Base-by-base conservation (phyloP, 768 basidiomycete genomes). In the Auricularia cornea region DNA sequence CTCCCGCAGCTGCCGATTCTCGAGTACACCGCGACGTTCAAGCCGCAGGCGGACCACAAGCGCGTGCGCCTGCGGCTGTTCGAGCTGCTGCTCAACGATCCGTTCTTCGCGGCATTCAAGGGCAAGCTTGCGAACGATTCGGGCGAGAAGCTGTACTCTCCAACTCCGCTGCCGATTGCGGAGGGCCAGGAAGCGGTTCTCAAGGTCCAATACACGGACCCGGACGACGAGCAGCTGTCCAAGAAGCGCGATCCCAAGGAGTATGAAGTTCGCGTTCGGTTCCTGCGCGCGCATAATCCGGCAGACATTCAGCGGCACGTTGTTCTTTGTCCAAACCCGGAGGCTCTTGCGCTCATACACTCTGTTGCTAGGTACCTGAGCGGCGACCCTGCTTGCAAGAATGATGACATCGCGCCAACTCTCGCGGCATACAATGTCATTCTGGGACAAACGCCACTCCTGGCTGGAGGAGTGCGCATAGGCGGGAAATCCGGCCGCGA, bases 341-440 rank as follows among this genome's bases (percentile, higher is more conserved):
- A 26, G 10, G 31, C 30, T 12, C 62, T 6, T 23, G 5, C 23
- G 28, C 23, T 48, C 20, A 23, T 20, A 6, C 20, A 14, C 20
- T 48, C 12, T 23, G 6, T 35, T 10, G 3, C 30, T 16, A 89
- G 88, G 29, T 83, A 85, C 70, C 75, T 89, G 20, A 71, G 70
- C 2, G 90, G 89, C 1, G 69, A 80, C 8, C 76, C 78, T 3
- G 78, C 83, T 63, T 81, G 84, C 66, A 78, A 81, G 48, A 78
- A 78, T 52, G 81, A 82, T 40, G 87, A 90, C 60, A 79, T 84
- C 2, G 72, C 77, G 61, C 87, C 88, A 0, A 66, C 84, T 18
- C 74, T 89, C 3, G 79, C 87, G 10, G 87, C 86, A 3, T 69
- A 89, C 59, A 89, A 90, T 68, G 73, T 90, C 28, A 76, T 89